Base-by-base conservation (phyloP, 345 rosid species). In the Salix viminalis region DNA sequence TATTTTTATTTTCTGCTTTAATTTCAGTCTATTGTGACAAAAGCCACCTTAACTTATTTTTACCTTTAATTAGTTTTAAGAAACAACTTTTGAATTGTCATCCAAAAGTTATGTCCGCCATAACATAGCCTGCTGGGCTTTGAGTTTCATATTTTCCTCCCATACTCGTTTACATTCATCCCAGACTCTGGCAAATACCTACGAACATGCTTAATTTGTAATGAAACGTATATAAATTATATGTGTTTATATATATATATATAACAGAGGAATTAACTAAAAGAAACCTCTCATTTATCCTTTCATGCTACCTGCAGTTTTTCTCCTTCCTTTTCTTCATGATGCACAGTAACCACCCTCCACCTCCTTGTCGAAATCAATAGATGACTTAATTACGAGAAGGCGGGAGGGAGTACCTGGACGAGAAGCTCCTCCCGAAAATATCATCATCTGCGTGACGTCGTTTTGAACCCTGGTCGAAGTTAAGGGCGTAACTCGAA, bases 401-500 rank as follows among this genome's bases (percentile, higher is more conserved):
- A 23, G 56, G 76, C 4, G 69, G 76, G 54, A 61, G 54, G 34
- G 76, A 41, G n/a, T 23, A 73, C 54, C 69, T 36, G 37, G 76
- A 73, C 7, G 76, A 61, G 56, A 73, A 73, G 4, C 23, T 67
- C n/a, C 76, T 62, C 14, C 69, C 56, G 23, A 39, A 0, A 18
- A 60, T 19, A 42, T 73, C 76, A 26, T 61, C 18, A 48, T 61
- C 75, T n/a, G 13, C 64, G 26, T 13, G 23, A 58, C 23, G 56
- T 34, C 36, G 56, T 34, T 12, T 19, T n/a, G 50, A 34, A 4
- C 76, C 76, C 37, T 73, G 67, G 23, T 73, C 76, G 54, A 73
- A 73, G 69, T 73, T 73, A 15, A 37, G 76, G 13, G 74, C 39
- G 19, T 73, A 73, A 11, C 76, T 73, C 58, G 18, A 13, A 5